phyloP scores from a whole-genome alignment of 2,329 filamentous ascomycete genomes.

The Cordyceps javanica region DNA sequence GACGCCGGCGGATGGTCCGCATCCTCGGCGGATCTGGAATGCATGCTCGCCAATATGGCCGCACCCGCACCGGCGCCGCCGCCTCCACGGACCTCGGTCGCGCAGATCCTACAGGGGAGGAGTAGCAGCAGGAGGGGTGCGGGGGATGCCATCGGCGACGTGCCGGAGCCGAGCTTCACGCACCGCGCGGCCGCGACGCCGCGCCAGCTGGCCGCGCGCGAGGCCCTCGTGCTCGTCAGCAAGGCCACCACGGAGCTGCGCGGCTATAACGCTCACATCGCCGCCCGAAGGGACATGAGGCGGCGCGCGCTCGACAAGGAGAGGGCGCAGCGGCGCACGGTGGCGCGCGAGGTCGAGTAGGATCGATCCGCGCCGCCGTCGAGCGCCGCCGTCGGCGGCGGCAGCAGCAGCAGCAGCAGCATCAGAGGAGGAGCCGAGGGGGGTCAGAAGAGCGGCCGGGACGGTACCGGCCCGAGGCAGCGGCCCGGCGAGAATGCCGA shows the following conservation, averaged over 20 bases:
- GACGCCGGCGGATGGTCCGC: neutral
- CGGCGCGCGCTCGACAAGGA: constrained; percentile 18
- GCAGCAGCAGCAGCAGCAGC: neutral
- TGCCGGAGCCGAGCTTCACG: constrained; percentile 19
- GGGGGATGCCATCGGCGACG: constrained; percentile 11
- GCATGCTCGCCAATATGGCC: constrained; percentile 28
- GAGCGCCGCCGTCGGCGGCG: neutral
- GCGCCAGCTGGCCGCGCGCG: constrained; percentile 19
- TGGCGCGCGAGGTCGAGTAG: neutral
- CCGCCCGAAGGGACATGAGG: constrained; percentile 11
- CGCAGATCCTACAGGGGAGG: neutral
- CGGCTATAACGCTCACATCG: constrained; percentile 21
- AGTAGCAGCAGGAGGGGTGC: neutral
- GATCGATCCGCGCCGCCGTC: neutral
- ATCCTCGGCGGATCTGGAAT: constrained; percentile 12
- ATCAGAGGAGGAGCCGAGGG: too few species aligned
- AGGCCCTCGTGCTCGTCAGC: constrained; percentile 18
- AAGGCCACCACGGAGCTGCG: constrained; percentile 18
- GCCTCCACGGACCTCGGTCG: neutral
- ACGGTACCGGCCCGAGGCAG: neutral
- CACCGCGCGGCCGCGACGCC: constrained; percentile 10
- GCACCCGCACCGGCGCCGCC: constrained; percentile 11
- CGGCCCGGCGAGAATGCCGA: neutral
- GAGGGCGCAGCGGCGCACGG: neutral
- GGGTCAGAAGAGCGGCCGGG: neutral